A percentile compares a stretch with the other conserved stretches of the same genome.
Conservation (phyloP, 805 yeast species). For the Metschnikowia borealis region DNA sequence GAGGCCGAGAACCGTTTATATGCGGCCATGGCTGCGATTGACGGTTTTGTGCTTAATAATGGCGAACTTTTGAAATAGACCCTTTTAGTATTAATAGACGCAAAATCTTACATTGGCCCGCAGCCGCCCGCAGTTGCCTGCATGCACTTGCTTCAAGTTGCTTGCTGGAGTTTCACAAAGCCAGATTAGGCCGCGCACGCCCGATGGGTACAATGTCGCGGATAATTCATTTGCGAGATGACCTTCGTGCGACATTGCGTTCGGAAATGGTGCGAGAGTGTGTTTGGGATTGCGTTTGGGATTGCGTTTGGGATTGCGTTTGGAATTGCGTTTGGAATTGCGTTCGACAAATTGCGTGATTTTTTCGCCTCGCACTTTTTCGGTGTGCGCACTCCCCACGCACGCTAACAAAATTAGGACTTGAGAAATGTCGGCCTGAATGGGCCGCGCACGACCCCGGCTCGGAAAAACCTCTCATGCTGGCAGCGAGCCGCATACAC, state of each 20-base stretch:
- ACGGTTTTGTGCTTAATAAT: constrained; percentile 74
- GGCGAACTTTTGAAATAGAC: constrained; percentile 16
- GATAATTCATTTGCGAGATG: too few species aligned
- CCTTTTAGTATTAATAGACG: neutral
- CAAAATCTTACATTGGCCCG: neutral
- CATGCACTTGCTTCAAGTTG: neutral
- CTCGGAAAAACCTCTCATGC: neutral
- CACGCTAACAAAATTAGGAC: too few species aligned
- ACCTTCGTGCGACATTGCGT: neutral
- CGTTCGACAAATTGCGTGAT: too few species aligned
- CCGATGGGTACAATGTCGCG: too few species aligned
- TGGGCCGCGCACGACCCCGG: too few species aligned
- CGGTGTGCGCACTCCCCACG: neutral
- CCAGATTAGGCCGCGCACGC: too few species aligned
- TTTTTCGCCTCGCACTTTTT: too few species aligned
- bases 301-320: too few species aligned
- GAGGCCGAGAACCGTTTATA: constrained; percentile 96
- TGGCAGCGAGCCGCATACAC: neutral
- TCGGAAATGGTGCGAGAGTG: too few species aligned
- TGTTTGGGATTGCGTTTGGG: too few species aligned
- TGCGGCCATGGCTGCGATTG: constrained; percentile 93
- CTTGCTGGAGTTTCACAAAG: neutral
- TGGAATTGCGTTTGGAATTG: too few species aligned
- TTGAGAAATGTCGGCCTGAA: too few species aligned
- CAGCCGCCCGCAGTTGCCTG: neutral